These are phyloP conservation scores for Boechera stricta DNA, from an alignment of 345 rosid species.

Conservation along the genomic window DNA sequence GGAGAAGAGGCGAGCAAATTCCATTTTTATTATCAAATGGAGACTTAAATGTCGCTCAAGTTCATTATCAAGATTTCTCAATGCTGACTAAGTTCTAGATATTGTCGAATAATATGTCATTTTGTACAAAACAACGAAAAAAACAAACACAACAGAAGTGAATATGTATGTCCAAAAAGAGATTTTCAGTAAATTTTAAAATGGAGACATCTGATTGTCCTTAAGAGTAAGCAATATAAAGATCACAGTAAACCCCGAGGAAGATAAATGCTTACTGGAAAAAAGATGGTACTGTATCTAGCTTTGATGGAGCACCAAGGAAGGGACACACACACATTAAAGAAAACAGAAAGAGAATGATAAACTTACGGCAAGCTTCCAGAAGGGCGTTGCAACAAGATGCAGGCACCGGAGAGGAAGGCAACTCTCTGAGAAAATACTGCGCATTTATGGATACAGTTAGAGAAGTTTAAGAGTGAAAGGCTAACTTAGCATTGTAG, in stretches of 20 bases:
- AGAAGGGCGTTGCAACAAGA: conserved; percentile 96
- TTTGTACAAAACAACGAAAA: neutral
- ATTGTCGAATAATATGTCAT: neutral
- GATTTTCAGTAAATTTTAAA: neutral
- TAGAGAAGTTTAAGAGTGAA: conserved; percentile 36
- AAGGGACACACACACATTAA: conserved; percentile 4
- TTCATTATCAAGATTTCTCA: neutral
- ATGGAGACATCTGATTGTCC: neutral
- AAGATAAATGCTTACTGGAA: neutral
- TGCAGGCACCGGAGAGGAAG: conserved; percentile 99
- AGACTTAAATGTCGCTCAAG: neutral
- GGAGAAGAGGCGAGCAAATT: conserved; percentile 8
- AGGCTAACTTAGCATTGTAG: conserved; percentile 15
- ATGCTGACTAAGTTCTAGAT: neutral
- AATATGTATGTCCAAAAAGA: neutral
- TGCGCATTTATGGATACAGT: conserved; percentile 47
- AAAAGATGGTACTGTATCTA: neutral
- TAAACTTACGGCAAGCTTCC: conserved; percentile 91
- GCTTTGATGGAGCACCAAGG: conserved; percentile 8
- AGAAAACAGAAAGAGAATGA: conserved; percentile 25
- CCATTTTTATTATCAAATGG: conserved; percentile 6
- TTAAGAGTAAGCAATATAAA: neutral
- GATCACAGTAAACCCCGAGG: conserved; percentile 13
- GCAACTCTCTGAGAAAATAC: conserved; percentile 94
- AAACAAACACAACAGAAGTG: neutral